phyloP scores from a whole-genome alignment of 1,284 basidiomycete species.

The Moesziomyces antarcticus region DNA sequence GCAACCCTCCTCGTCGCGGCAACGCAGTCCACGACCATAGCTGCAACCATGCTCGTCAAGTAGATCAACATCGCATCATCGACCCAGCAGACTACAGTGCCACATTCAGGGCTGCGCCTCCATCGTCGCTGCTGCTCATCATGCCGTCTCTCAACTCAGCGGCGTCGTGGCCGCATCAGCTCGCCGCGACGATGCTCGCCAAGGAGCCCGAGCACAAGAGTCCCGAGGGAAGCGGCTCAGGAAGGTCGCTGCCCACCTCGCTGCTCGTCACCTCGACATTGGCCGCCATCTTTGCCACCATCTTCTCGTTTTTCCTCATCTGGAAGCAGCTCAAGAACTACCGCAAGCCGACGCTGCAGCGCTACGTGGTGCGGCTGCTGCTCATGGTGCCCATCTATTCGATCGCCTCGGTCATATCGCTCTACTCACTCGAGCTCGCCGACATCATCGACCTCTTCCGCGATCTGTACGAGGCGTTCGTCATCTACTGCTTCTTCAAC shows the following conservation, averaged over 20 bases:
- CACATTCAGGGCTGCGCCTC: neutral
- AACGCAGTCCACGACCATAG: too few species aligned
- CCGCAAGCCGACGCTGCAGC: conserved; percentile 69
- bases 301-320: conserved; percentile 84
- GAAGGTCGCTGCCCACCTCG: conserved; percentile 70
- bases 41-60: neutral
- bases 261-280: conserved; percentile 75
- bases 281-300: conserved; percentile 75
- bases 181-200: conserved; percentile 6
- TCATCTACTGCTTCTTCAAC: conserved; percentile 80
- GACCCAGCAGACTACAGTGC: too few species aligned
- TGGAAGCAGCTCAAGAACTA: conserved; percentile 81
- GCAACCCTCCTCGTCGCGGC: too few species aligned
- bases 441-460: conserved; percentile 95
- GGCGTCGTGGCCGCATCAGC: conserved; percentile 9
- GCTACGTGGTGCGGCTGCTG: conserved; percentile 95
- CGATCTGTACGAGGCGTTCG: conserved; percentile 97
- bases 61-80: neutral
- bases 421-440: conserved; percentile 92
- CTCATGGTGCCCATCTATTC: conserved; percentile 96
- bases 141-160: conserved; percentile 22
- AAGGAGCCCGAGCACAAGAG: conserved; percentile 15
- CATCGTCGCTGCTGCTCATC: neutral
- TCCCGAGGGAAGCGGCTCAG: conserved; percentile 69
- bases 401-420: conserved; percentile 87